A percentile compares a stretch with the other conserved stretches of the same genome.
These are phyloP conservation scores for Clarireedia paspali DNA, from an alignment of 2,329 filamentous ascomycete genomes.

Conservation along the genomic window DNA sequence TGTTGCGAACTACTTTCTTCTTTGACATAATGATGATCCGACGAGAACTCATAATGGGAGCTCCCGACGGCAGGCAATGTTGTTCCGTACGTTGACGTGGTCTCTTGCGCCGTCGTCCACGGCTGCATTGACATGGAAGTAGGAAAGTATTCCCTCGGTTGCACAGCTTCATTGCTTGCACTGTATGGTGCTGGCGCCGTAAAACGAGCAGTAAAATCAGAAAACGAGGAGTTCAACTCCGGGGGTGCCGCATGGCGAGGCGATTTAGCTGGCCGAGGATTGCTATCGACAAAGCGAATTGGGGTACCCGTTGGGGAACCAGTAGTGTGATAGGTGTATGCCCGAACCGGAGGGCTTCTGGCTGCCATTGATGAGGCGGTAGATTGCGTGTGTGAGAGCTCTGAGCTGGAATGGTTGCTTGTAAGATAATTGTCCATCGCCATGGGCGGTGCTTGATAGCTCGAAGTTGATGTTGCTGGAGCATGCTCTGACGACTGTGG, in stretches of 20 bases:
- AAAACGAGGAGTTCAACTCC: slow-evolving; percentile 16
- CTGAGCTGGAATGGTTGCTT: slow-evolving; percentile 18
- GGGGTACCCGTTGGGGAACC: slow-evolving; percentile 8
- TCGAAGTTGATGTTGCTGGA: slow-evolving; percentile 20
- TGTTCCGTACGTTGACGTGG: slow-evolving; percentile 17
- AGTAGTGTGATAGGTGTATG: slow-evolving; percentile 7
- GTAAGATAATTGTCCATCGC: slow-evolving; percentile 24
- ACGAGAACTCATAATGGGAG: slow-evolving; percentile 22
- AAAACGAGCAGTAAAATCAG: slow-evolving; percentile 21
- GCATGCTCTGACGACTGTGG: slow-evolving; percentile 23
- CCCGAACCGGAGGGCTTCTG: slow-evolving; percentile 3
- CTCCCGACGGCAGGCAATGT: slow-evolving; percentile 11
- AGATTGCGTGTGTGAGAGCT: slow-evolving; percentile 16
- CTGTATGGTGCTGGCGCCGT: slow-evolving; percentile 18
- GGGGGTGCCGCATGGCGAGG: slow-evolving; percentile 26
- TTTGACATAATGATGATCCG: slow-evolving; percentile 20
- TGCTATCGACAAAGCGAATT: slow-evolving; percentile 25
- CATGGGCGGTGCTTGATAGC: slow-evolving; percentile 17
- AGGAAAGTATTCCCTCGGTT: slow-evolving; percentile 21
- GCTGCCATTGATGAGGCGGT: slow-evolving; percentile 14
- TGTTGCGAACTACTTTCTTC: slow-evolving; percentile 14
- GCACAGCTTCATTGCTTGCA: slow-evolving; percentile 12
- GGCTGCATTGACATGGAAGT: slow-evolving; percentile 15
- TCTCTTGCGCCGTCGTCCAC: slow-evolving; percentile 23
- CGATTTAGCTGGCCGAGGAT: slow-evolving; percentile 28